Evolutionary conservation across 257 asterid species (phyloP), one percentile per base, ranked within the genome.

Genomic region (Rhazya stricta): DNA sequence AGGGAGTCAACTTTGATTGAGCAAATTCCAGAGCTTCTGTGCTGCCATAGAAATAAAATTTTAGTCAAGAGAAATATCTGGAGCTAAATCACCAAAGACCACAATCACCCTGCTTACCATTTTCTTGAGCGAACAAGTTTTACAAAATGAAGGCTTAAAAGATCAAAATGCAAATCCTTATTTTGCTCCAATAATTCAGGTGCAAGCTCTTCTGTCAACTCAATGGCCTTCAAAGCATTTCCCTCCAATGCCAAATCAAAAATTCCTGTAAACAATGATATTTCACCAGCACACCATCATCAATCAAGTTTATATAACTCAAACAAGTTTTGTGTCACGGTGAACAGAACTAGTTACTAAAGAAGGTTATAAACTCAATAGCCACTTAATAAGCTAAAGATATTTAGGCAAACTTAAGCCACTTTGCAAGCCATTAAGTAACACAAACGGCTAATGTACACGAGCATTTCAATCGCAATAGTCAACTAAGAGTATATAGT

Each of bases 11-110:
- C 76, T 92, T 88, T 73, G 88, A 78, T 71, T 87, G 95, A 29
- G 99, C 99, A 82, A 92, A 94, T 80, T 79, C 89, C 72, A 94
- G 80, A 69, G 99, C 99, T 87, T 94, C 97, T 41, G 84, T 85
- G 87, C 98, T 94, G 98, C 86, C 79, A 88, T 73, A 82, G 51
- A 50, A 71, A 80, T 45, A 66, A 8, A 70, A 48, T 69, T 71
- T 68, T 57, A 61, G 72, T 65, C 71, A 56, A 70, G 45, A 37
- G 45, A n/a, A 76, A 42, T n/a, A 25, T 19, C 70, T 34, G 9
- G n/a, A 56, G 68, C 57, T 6, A 34, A 63, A 48, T 62, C 51
- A 60, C 37, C 42, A 67, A 69, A 46, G 46, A 42, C 36, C 45
- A 63, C 15, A 30, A 67, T 63, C 21, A 61, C 58, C 66, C 45